These are phyloP conservation scores for Penicillium antarcticum DNA, from an alignment of 495 filamentous ascomycete genomes.

Conservation along the genomic window DNA sequence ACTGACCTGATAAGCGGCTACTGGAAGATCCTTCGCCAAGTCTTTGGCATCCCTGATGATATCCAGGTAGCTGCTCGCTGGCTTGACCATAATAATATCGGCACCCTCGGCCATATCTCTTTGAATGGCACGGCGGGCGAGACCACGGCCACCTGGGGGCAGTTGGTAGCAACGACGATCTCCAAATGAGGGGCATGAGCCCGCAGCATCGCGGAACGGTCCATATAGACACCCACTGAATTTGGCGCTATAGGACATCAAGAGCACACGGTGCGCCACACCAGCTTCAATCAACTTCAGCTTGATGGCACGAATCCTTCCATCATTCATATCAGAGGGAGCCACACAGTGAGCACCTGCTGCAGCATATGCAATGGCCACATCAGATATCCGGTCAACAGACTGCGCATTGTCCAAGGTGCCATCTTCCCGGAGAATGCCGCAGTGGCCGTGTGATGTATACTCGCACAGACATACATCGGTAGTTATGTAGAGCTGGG, in stretches of 20 bases:
- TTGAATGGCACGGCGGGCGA: conserved; percentile 85
- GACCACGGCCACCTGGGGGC: conserved; percentile 85
- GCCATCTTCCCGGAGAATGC: conserved; percentile 88
- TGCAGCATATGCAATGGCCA: conserved; percentile 85
- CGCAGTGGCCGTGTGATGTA: conserved; percentile 97
- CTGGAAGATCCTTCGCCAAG: conserved; percentile 80
- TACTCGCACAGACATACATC: conserved; percentile 99
- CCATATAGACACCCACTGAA: conserved; percentile 96
- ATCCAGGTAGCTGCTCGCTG: conserved; percentile 88
- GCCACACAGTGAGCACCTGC: conserved; percentile 96
- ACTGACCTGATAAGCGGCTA: conserved; percentile 94
- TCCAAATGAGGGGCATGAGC: conserved; percentile 87
- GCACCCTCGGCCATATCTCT: conserved; percentile 91
- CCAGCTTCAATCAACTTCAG: conserved; percentile 90
- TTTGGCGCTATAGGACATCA: conserved; percentile 98
- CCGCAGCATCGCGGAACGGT: conserved; percentile 94
- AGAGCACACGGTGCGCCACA: conserved; percentile 79
- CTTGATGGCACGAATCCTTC: conserved; percentile 93
- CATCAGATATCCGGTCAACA: conserved; percentile 89
- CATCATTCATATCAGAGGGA: conserved; percentile 98
- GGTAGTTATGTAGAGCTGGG: conserved; percentile 80
- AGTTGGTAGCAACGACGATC: conserved; percentile 96
- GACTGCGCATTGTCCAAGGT: conserved; percentile 87
- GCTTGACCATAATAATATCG: conserved; percentile 99
- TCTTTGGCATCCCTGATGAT: conserved; percentile 97